phyloP scores from a whole-genome alignment of 768 basidiomycete species.

The Termitomyces sp. region DNA sequence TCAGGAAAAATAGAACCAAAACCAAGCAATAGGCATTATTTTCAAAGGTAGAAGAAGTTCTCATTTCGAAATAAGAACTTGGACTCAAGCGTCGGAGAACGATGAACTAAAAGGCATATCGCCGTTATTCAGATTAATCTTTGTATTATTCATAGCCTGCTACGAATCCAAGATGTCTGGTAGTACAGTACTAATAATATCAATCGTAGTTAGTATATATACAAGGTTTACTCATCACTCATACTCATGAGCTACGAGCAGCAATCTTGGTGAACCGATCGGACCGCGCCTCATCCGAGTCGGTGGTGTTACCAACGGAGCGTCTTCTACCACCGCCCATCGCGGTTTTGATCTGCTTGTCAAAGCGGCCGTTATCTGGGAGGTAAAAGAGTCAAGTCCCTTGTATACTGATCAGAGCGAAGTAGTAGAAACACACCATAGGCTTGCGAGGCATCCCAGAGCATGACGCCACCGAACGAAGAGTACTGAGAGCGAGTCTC shows the following conservation, averaged over 20 bases:
- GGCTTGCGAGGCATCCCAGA: slow-evolving; percentile 38
- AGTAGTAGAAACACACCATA: slow-evolving; percentile 23
- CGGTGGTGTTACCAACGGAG: not conserved
- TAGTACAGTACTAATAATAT: not conserved
- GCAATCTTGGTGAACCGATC: slow-evolving; percentile 2
- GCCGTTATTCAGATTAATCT: not conserved
- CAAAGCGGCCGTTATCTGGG: slow-evolving; percentile 37
- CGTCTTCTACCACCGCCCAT: slow-evolving; percentile 14
- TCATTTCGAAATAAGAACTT: too few species aligned
- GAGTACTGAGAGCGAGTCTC: slow-evolving; percentile 42
- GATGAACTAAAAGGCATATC: not conserved
- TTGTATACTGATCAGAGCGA: not conserved
- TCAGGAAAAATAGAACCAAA: too few species aligned
- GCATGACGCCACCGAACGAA: slow-evolving; percentile 51
- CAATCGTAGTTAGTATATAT: not conserved
- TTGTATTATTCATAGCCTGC: not conserved
- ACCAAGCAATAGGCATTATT: too few species aligned
- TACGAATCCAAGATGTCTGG: not conserved
- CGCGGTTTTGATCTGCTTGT: slow-evolving; percentile 37
- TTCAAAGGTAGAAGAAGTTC: too few species aligned
- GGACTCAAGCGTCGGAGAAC: too few species aligned
- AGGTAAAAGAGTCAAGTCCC: not conserved
- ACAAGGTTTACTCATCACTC: not conserved
- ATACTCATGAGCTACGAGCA: not conserved
- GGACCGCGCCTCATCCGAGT: not conserved